A percentile compares a stretch with the other conserved stretches of the same genome.
Conservation (phyloP, 169 alveolate species). For the Eimeria sp. region DNA sequence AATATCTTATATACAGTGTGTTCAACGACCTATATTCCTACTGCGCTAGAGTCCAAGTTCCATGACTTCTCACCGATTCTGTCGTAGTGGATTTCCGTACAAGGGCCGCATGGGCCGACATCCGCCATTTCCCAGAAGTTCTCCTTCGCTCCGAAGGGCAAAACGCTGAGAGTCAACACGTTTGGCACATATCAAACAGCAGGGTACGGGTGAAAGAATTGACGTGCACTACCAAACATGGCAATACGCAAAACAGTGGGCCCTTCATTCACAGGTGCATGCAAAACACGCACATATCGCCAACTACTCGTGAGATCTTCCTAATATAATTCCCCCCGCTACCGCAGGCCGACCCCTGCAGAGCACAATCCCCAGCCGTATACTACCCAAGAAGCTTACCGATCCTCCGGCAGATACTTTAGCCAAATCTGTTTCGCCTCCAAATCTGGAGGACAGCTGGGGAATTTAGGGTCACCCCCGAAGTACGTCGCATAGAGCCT, state of each 20-base stretch:
- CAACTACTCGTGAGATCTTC: background rate
- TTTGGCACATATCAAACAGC: background rate
- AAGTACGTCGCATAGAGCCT: conserved; percentile 96
- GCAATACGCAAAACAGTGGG: conserved; percentile 28
- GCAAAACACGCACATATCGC: background rate
- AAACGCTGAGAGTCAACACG: conserved; percentile 71
- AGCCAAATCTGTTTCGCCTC: conserved; percentile 95
- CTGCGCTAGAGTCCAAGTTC: background rate
- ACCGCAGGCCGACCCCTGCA: background rate
- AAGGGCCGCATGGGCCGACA: conserved; percentile 99
- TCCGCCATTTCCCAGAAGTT: conserved; percentile 99
- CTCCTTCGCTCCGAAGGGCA: conserved; percentile 93
- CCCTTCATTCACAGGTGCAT: background rate
- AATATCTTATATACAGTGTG: background rate
- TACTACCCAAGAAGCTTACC: conserved; percentile 3
- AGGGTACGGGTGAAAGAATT: background rate
- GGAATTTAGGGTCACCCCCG: conserved; percentile 96
- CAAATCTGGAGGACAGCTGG: conserved; percentile 92
- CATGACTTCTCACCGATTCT: conserved; percentile 80
- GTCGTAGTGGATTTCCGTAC: conserved; percentile 98
- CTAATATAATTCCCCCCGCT: background rate
- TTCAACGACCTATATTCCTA: background rate
- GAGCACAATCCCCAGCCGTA: background rate
- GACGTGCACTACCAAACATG: background rate
- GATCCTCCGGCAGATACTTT: conserved; percentile 90